A percentile compares a stretch with the other conserved stretches of the same genome.
Evolutionary conservation across 306 rosid species (phyloP).

Genomic region (Cucurbita pepo): DNA sequence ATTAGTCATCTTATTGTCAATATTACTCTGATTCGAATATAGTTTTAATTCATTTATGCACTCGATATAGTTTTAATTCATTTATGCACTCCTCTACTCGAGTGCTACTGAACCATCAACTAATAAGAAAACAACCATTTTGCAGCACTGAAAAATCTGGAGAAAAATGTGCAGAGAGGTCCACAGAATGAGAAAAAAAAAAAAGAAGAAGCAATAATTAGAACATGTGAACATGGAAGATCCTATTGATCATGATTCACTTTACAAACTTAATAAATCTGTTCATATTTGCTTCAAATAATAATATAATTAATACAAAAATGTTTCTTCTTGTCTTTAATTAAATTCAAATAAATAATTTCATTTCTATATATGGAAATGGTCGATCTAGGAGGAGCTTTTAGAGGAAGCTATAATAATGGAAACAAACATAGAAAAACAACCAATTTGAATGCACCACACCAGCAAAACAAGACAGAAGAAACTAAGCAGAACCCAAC

Average conservation of each 20-base stretch:
- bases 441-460: conserved; percentile 10
- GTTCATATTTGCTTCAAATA: not conserved
- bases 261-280: not conserved
- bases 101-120: too few relatives aligned
- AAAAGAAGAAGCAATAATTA: not conserved
- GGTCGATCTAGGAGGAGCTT: conserved; percentile 11
- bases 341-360: conserved; percentile 2
- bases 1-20: too few relatives aligned
- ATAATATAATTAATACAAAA: conserved; percentile 2
- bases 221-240: not conserved
- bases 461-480: conserved; percentile 7
- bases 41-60: too few relatives aligned
- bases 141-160: too few relatives aligned
- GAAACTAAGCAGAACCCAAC: conserved; percentile 12
- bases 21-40: too few relatives aligned
- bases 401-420: not conserved
- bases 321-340: not conserved
- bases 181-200: too few relatives aligned
- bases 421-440: conserved; percentile 11
- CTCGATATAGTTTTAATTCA: too few relatives aligned
- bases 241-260: not conserved
- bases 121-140: too few relatives aligned
- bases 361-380: conserved; percentile 15
- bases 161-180: too few relatives aligned
- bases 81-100: too few relatives aligned